Conservation (phyloP, 257 asterid genomes). For the Osmanthus fragrans region DNA sequence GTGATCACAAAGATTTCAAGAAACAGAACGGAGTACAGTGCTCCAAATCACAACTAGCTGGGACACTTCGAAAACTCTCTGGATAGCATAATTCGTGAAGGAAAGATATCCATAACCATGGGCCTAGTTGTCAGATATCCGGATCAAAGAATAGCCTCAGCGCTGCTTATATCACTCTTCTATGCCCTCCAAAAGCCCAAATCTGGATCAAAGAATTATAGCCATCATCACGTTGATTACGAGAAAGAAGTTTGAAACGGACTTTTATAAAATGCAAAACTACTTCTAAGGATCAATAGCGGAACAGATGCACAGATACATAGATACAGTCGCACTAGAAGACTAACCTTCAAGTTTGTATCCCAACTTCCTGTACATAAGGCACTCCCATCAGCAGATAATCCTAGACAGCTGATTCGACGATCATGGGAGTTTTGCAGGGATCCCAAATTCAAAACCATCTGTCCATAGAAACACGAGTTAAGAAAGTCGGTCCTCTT, state of each 20-base stretch:
- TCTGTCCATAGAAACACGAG: constrained; percentile 32
- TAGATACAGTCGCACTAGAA: background rate
- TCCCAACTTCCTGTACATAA: constrained; percentile 98
- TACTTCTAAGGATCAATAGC: background rate
- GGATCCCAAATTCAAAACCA: constrained; percentile 83
- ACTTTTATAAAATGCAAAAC: background rate
- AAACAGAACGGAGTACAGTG: constrained; percentile 22
- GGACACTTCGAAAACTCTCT: constrained; percentile 16
- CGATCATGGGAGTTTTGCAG: constrained; percentile 83
- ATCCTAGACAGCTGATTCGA: constrained; percentile 82
- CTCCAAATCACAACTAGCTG: constrained; percentile 24
- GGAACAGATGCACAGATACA: background rate
- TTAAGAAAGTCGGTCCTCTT: background rate
- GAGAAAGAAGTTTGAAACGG: background rate
- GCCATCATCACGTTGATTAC: background rate
- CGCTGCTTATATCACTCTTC: constrained; percentile 64
- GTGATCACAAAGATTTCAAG: constrained; percentile 29
- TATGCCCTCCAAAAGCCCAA: constrained; percentile 98
- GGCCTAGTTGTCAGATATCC: constrained; percentile 21
- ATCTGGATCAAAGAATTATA: constrained; percentile 49
- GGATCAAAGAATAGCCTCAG: constrained; percentile 19
- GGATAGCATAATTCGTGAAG: constrained; percentile 13
- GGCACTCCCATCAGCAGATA: constrained; percentile 97
- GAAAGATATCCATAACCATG: background rate
- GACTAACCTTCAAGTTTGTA: constrained; percentile 84